A percentile compares a stretch with the other conserved stretches of the same genome.
These are phyloP conservation scores for Lagenaria siceraria DNA, from an alignment of 306 rosid genomes.

Conservation along the genomic window DNA sequence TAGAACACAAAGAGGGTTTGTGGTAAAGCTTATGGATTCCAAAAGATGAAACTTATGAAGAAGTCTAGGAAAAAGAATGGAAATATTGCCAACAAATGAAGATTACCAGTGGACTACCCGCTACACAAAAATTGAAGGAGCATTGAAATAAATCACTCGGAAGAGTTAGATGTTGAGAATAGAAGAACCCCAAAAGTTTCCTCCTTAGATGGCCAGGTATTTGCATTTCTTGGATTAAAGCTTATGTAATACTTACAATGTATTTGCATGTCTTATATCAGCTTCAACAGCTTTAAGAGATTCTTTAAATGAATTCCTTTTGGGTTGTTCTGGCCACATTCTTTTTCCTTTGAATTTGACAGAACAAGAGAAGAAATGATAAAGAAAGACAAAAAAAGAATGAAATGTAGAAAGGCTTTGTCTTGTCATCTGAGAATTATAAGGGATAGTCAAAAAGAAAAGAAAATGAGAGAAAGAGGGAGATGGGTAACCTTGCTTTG, in stretches of 20 bases:
- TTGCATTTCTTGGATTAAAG: not conserved
- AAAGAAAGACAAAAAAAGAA: slow-evolving; percentile 11
- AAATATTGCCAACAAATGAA: not conserved
- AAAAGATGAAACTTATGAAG: not conserved
- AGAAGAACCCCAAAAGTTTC: not conserved
- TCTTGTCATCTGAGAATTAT: not conserved
- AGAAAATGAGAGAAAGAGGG: not conserved
- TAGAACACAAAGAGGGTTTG: not conserved
- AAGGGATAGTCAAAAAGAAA: not conserved
- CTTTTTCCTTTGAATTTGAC: slow-evolving; percentile 7
- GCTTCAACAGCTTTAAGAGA: slow-evolving; percentile 61
- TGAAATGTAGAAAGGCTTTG: slow-evolving; percentile 13
- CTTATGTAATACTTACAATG: slow-evolving; percentile 33
- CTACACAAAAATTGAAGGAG: not conserved
- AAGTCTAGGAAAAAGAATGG: not conserved
- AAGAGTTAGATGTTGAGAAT: not conserved
- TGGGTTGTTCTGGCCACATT: slow-evolving; percentile 45
- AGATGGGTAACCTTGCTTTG: slow-evolving; percentile 8
- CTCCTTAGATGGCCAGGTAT: not conserved
- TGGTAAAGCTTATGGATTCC: no score
- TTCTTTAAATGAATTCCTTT: slow-evolving; percentile 33
- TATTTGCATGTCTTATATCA: slow-evolving; percentile 56
- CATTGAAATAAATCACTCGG: not conserved
- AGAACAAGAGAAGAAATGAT: not conserved
- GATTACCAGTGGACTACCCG: not conserved